phyloP scores from a whole-genome alignment of 2,329 filamentous ascomycete species.

The Neoscytalidium dimidiatum region DNA sequence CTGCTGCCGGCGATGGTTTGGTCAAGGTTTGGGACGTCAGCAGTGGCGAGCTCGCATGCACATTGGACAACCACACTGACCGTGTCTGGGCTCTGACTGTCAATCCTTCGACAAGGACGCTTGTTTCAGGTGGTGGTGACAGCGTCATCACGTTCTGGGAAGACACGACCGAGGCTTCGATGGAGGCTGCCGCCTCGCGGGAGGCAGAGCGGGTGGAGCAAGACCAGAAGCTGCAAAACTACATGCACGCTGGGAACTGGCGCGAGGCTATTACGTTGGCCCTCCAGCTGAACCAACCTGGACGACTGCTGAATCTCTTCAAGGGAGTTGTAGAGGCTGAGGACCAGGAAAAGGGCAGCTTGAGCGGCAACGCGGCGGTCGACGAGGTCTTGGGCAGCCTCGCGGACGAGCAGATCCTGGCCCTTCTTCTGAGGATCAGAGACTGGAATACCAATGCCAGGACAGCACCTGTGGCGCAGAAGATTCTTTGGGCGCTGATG shows the following conservation, averaged over 20 bases:
- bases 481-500: conserved; percentile 77
- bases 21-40: conserved; percentile 96
- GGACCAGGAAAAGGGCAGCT: conserved; percentile 61
- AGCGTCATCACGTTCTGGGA: conserved; percentile 94
- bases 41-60: conserved; percentile 81
- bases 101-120: conserved; percentile 61
- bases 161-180: conserved; percentile 82
- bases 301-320: conserved; percentile 80
- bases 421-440: conserved; percentile 75
- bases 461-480: conserved; percentile 81
- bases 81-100: conserved; percentile 88
- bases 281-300: conserved; percentile 91
- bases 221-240: conserved; percentile 91
- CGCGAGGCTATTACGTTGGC: conserved; percentile 91
- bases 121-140: conserved; percentile 90
- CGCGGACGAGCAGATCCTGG: conserved; percentile 82
- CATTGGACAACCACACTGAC: conserved; percentile 95
- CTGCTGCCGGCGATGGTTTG: conserved; percentile 88
- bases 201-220: conserved; percentile 84
- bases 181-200: conserved; percentile 70
- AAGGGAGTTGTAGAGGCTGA: conserved; percentile 71
- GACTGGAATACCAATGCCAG: conserved; percentile 98
- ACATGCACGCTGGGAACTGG: conserved; percentile 84
- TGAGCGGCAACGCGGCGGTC: conserved; percentile 67
- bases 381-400: conserved; percentile 81